Percentiles rank a stretch among this genome's conserved stretches.
These are phyloP conservation scores for Orychophragmus violaceus DNA, from an alignment of 345 rosid genomes.

Conservation along the genomic window DNA sequence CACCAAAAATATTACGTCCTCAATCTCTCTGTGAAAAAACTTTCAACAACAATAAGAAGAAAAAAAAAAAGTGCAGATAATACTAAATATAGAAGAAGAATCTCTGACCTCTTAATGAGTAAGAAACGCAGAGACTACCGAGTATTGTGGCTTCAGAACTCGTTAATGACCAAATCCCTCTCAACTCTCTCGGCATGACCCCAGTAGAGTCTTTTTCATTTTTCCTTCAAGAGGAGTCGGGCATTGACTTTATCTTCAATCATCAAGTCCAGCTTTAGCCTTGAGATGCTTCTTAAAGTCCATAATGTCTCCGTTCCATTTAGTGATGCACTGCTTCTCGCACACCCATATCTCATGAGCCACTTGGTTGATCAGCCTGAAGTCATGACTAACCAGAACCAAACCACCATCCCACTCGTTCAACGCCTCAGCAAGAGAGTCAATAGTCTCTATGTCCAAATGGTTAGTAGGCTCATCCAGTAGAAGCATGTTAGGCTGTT, in stretches of 20 bases:
- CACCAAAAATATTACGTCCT: constrained; percentile 22
- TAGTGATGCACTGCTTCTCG: constrained; percentile 59
- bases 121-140: constrained; percentile 3
- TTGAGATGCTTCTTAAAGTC: constrained; percentile 71
- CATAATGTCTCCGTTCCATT: constrained; percentile 87
- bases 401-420: constrained; percentile 87
- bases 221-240: constrained; percentile 1
- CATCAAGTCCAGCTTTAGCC: constrained; percentile 57
- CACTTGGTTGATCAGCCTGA: constrained; percentile 86
- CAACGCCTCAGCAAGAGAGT: constrained; percentile 83
- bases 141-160: constrained; percentile 26
- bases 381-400: constrained; percentile 86
- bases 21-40: neutral
- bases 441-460: constrained; percentile 94
- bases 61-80: neutral
- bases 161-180: constrained; percentile 7
- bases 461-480: constrained; percentile 98
- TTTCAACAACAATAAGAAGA: neutral
- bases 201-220: constrained; percentile 3
- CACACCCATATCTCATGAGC: constrained; percentile 90
- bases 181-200: constrained; percentile 11
- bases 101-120: neutral
- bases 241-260: neutral
- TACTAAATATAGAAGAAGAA: neutral
- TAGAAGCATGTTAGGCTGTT: constrained; percentile 91